phyloP scores from a whole-genome alignment of 768 basidiomycete species.

The Naematelia encephala region DNA sequence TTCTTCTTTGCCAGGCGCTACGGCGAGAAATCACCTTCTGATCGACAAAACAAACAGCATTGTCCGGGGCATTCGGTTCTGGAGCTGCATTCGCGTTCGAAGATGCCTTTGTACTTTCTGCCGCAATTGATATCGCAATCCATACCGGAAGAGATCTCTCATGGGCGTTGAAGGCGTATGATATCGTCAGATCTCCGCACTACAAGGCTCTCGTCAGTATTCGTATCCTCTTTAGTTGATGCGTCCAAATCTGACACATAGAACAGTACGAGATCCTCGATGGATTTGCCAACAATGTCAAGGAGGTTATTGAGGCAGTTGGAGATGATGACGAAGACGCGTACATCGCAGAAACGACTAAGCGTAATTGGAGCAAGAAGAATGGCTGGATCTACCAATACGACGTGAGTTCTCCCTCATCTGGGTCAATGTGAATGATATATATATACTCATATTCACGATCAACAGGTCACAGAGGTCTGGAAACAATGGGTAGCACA shows the following conservation, averaged over 20 bases:
- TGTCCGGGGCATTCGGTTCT: slow-evolving; percentile 34
- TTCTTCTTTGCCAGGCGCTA: neutral
- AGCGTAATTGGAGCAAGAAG: slow-evolving; percentile 9
- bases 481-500: slow-evolving; percentile 7
- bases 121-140: slow-evolving; percentile 11
- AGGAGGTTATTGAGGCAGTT: slow-evolving; percentile 13
- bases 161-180: slow-evolving; percentile 19
- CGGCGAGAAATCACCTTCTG: neutral
- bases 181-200: slow-evolving; percentile 24
- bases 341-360: slow-evolving; percentile 12
- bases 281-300: slow-evolving; percentile 12
- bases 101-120: slow-evolving; percentile 28
- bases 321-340: slow-evolving; percentile 11
- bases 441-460: too few relatives aligned
- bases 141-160: slow-evolving; percentile 1
- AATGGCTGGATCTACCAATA: slow-evolving; percentile 25
- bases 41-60: slow-evolving; percentile 9
- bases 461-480: slow-evolving; percentile 11
- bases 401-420: slow-evolving; percentile 13
- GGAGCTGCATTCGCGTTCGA: slow-evolving; percentile 39
- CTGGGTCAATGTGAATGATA: neutral
- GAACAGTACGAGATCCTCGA: slow-evolving; percentile 16
- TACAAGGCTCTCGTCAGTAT: slow-evolving; percentile 27
- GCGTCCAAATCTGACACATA: neutral
- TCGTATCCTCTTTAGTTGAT: neutral